Evolutionary conservation across 164 flowering plant genomes (phyloP), one percentile per base, ranked within the genome.

Genomic region (Magnolia officinalis): DNA sequence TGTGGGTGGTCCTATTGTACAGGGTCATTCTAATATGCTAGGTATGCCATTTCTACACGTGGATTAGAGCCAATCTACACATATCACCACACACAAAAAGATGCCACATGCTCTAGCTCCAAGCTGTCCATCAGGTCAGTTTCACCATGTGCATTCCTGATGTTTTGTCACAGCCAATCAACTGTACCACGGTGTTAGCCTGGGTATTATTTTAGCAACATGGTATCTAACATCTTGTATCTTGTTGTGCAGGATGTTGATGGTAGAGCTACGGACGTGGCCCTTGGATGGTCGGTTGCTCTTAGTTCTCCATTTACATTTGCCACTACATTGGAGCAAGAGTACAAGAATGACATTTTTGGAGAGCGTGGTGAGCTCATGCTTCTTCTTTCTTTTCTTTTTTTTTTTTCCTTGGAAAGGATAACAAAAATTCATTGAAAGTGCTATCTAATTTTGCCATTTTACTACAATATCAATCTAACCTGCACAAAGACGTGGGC

Each of bases 301-400:
- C 93, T 96, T 80, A 97, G 99, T 74, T 94, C 99, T 71, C 98
- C 99, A 71, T 96, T 94, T 84, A 94, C 99, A 37, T 96, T 96
- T 85, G 98, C 95, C 76, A 96, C 98, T 64, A 96, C 99, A 0
- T 83, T 94, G 26, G 99, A 96, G 81, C 90, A 90, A 80, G 98
- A 94, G 84, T 96, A 96, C 86, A 96, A 85, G 86, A 96, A 98
- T 87, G 99, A 96, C 84, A 94, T 92, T 73, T 96, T 96, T 83
- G 99, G 99, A 63, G 98, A 96, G 84, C 79, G 99, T 23, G 99
- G 98, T 91, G 72, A 78, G 81, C 69, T 29, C 50, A 49, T 45
- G 23, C 23, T 74, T 9, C 29, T 3, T 31, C 23, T 23, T 51
- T 51, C 31, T 55, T 3, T 49, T 51, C 20, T 21, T 49, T 51